Conservation (phyloP, 768 basidiomycete genomes). For the Boletus subparvulus region DNA sequence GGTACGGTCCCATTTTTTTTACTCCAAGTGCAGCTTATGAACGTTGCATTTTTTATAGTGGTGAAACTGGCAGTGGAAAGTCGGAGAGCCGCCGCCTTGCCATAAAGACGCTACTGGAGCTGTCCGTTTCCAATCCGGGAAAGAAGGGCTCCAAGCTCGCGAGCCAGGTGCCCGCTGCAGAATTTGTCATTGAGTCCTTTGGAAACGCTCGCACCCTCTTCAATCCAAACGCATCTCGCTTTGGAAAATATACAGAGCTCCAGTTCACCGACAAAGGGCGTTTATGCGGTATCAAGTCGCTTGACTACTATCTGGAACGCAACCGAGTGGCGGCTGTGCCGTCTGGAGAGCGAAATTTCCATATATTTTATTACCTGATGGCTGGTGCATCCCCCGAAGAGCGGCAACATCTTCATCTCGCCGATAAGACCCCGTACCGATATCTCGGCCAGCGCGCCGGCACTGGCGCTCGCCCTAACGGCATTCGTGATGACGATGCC, state of each 20-base stretch:
- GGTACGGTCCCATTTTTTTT: conserved; percentile 46
- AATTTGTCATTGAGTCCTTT: conserved; percentile 94
- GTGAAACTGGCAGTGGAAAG: conserved; percentile 92
- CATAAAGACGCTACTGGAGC: conserved; percentile 89
- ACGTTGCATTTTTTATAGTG: conserved; percentile 46
- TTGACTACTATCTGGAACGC: conserved; percentile 94
- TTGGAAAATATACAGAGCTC: conserved; percentile 97
- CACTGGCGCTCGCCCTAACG: conserved; percentile 40
- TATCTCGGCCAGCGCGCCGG: conserved; percentile 77
- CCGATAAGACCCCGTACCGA: conserved; percentile 78
- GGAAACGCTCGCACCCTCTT: conserved; percentile 89
- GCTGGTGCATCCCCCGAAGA: conserved; percentile 90
- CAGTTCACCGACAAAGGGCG: conserved; percentile 94
- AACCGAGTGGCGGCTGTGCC: conserved; percentile 86
- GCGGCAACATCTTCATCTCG: conserved; percentile 79
- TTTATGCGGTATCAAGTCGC: conserved; percentile 85
- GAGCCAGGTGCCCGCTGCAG: conserved; percentile 83
- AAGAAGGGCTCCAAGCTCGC: conserved; percentile 94
- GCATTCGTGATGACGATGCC: conserved; percentile 76
- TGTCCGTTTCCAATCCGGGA: conserved; percentile 82
- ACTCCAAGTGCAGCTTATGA: neutral
- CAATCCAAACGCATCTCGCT: conserved; percentile 94
- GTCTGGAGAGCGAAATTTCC: conserved; percentile 93
- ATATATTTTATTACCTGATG: conserved; percentile 96
- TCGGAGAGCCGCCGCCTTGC: conserved; percentile 88